These are phyloP conservation scores for Hygrophoropsis aurantiaca DNA, from an alignment of 768 basidiomycete genomes.

Conservation along the genomic window DNA sequence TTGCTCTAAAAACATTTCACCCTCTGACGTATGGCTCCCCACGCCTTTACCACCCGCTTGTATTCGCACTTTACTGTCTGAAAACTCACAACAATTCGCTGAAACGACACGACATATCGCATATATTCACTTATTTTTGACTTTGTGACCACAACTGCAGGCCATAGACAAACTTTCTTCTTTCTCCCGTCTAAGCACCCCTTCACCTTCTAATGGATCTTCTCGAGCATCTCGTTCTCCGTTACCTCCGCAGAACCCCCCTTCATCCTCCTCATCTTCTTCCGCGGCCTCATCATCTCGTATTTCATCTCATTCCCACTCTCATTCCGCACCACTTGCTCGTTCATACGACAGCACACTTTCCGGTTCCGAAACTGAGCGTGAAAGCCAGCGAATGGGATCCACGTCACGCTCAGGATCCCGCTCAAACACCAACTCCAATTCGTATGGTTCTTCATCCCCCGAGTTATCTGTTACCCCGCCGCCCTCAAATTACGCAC, in stretches of 20 bases:
- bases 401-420: constrained; percentile 24
- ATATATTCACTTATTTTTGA: too few relatives aligned
- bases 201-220: constrained; percentile 43
- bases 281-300: constrained; percentile 36
- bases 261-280: constrained; percentile 33
- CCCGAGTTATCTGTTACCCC: constrained; percentile 39
- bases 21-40: constrained; percentile 12
- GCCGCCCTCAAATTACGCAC: constrained; percentile 24
- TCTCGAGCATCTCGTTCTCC: constrained; percentile 39
- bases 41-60: constrained; percentile 29
- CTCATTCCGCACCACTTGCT: constrained; percentile 22
- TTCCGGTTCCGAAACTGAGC: constrained; percentile 84
- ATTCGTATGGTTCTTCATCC: constrained; percentile 36
- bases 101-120: neutral
- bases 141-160: constrained; percentile 29
- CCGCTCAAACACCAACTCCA: constrained; percentile 26
- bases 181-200: constrained; percentile 54
- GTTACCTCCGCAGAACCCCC: constrained; percentile 25
- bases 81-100: constrained; percentile 7
- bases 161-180: constrained; percentile 69
- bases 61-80: constrained; percentile 23
- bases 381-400: constrained; percentile 48
- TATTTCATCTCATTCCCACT: constrained; percentile 33
- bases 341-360: constrained; percentile 36
- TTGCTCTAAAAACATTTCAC: constrained; percentile 19